Conservation (phyloP, 129 eudicot genomes). For the Oenanthe sinensis region DNA sequence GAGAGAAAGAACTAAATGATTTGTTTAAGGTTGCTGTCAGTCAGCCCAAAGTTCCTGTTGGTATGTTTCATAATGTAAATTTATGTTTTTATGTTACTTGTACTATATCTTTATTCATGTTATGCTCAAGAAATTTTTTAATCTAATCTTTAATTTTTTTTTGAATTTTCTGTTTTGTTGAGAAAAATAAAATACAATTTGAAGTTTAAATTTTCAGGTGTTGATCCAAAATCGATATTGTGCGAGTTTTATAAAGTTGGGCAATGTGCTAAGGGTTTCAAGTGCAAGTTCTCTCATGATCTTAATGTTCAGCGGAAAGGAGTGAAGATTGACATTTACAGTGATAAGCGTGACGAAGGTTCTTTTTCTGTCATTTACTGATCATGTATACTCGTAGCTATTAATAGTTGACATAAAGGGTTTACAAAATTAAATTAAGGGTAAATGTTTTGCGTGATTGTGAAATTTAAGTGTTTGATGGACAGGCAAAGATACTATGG, state of each 20-base stretch:
- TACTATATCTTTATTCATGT: background rate
- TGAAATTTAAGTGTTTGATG: background rate
- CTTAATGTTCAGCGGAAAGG: slow-evolving; percentile 84
- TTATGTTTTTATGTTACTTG: background rate
- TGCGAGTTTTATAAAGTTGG: slow-evolving; percentile 84
- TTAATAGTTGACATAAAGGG: background rate
- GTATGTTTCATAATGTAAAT: slow-evolving; percentile 23
- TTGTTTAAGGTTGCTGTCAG: slow-evolving; percentile 77
- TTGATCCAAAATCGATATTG: slow-evolving; percentile 81
- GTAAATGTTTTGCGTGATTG: background rate
- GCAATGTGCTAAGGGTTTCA: slow-evolving; percentile 90
- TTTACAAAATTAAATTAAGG: background rate
- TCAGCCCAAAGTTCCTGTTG: slow-evolving; percentile 88
- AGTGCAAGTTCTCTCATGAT: slow-evolving; percentile 89
- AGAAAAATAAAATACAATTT: background rate
- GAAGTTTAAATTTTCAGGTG: slow-evolving; percentile 41
- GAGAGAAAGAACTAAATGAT: slow-evolving; percentile 75
- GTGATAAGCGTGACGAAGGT: slow-evolving; percentile 79
- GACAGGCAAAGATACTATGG: slow-evolving; percentile 48
- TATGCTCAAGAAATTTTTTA: background rate
- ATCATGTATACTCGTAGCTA: background rate
- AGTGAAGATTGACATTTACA: slow-evolving; percentile 85
- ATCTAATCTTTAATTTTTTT: background rate
- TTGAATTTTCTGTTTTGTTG: background rate
- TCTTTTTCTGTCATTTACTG: too few species aligned